These are phyloP conservation scores for Penicillium brevicompactum DNA, from an alignment of 2,329 filamentous ascomycete species.

Conservation along the genomic window DNA sequence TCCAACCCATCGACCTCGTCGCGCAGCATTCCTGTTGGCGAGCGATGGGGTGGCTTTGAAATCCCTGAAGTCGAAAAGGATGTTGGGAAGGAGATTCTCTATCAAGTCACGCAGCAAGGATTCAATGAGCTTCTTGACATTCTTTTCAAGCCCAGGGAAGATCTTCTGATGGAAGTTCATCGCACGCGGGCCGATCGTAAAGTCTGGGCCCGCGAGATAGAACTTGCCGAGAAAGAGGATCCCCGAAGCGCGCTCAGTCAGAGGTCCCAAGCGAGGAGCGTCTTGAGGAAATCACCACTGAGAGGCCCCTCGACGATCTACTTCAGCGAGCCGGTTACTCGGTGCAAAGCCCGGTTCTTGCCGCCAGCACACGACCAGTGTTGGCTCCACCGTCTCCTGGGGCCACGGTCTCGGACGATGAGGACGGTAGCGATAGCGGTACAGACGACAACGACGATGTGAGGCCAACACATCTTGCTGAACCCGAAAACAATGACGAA, in stretches of 20 bases:
- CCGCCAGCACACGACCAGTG: conserved; percentile 21
- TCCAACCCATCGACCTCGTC: conserved; percentile 76
- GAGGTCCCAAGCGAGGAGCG: conserved; percentile 28
- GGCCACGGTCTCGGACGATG: conserved; percentile 20
- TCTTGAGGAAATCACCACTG: conserved; percentile 17
- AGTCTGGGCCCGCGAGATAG: conserved; percentile 50
- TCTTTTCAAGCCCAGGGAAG: conserved; percentile 80
- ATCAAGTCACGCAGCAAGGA: conserved; percentile 86
- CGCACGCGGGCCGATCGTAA: conserved; percentile 65
- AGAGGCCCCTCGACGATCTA: conserved; percentile 47
- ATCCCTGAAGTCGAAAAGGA: conserved; percentile 80
- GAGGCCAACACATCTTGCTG: conserved; percentile 25
- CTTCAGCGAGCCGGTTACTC: conserved; percentile 46
- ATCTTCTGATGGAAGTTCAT: conserved; percentile 69
- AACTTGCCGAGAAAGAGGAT: conserved; percentile 37
- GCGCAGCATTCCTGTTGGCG: conserved; percentile 63
- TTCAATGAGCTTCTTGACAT: conserved; percentile 90
- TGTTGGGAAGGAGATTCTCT: conserved; percentile 83
- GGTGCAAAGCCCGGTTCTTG: conserved; percentile 26
- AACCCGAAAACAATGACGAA: conserved; percentile 20
- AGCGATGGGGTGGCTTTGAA: conserved; percentile 76
- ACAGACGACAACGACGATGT: conserved; percentile 17
- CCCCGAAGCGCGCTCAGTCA: conserved; percentile 25
- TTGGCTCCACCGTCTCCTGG: conserved; percentile 28
- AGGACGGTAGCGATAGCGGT: conserved; percentile 23